Percentiles rank a stretch among this genome's conserved stretches.
These are phyloP conservation scores for Castanopsis chinensis DNA, from an alignment of 306 rosid genomes.

Conservation along the genomic window DNA sequence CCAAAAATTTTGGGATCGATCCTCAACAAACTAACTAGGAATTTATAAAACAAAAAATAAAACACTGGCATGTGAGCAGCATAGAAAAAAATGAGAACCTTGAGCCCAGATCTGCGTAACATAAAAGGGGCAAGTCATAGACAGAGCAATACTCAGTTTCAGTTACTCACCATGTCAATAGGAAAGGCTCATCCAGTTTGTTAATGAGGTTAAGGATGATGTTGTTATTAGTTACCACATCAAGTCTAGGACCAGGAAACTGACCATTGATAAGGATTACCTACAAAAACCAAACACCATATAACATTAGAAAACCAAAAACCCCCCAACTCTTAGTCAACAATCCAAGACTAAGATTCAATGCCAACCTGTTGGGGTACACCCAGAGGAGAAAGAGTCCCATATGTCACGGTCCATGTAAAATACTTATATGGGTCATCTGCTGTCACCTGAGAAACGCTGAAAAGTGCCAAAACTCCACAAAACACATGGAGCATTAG, in stretches of 20 bases:
- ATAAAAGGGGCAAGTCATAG: not conserved
- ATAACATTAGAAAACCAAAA: constrained; percentile 28
- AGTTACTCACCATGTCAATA: constrained; percentile 87
- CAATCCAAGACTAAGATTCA: constrained; percentile 10
- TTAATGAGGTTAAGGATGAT: constrained; percentile 85
- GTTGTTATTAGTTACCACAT: constrained; percentile 83
- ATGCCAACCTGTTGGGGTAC: constrained; percentile 78
- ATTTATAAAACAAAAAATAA: not conserved
- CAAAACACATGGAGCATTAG: constrained; percentile 26
- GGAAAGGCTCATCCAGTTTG: constrained; percentile 85
- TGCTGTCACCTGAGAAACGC: constrained; percentile 54
- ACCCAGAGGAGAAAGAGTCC: constrained; percentile 74
- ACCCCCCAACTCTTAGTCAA: not conserved
- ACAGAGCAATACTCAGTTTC: constrained; percentile 45
- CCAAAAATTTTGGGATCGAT: no score
- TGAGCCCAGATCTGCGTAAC: not conserved
- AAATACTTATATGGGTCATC: constrained; percentile 73
- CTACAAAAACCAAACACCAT: constrained; percentile 41
- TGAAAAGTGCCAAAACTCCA: constrained; percentile 39
- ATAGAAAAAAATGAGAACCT: not conserved
- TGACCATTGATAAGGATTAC: constrained; percentile 89
- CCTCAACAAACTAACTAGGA: no score
- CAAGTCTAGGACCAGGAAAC: constrained; percentile 96
- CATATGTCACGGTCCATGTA: constrained; percentile 93
- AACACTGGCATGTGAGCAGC: not conserved